phyloP scores from a whole-genome alignment of 192 early-diverging fungal genomes.

The Powellomyces hirtus region DNA sequence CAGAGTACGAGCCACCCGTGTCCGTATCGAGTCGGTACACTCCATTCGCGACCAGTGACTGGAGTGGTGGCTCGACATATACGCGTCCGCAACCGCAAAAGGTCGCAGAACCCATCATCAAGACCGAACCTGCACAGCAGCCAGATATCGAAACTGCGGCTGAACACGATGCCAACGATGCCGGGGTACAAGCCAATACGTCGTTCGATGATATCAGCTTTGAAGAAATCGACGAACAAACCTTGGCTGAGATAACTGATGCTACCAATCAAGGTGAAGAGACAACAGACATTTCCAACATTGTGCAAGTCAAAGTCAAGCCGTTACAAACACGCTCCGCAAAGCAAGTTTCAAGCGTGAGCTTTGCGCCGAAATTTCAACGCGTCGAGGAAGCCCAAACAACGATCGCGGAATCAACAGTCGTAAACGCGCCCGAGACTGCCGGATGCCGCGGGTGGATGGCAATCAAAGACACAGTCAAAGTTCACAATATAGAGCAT shows the following conservation, averaged over 20 bases:
- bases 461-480: slow-evolving; percentile 33
- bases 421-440: slow-evolving; percentile 26
- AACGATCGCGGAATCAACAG: slow-evolving; percentile 17
- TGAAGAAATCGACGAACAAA: background rate
- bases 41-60: no score
- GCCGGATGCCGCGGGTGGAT: slow-evolving; percentile 36
- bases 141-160: no score
- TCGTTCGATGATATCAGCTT: background rate
- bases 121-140: no score
- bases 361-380: slow-evolving; percentile 37
- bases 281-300: background rate
- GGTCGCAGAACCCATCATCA: no score
- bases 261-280: no score
- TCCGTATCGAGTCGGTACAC: background rate
- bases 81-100: no score
- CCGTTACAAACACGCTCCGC: slow-evolving; percentile 6
- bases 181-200: no score
- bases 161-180: no score
- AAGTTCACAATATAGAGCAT: slow-evolving; percentile 7
- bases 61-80: no score
- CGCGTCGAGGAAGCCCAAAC: slow-evolving; percentile 11
- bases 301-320: slow-evolving; percentile 22
- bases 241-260: background rate
- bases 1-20: background rate
- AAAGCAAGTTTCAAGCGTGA: background rate